Evolutionary conservation across 768 basidiomycete species (phyloP).

Genomic region (Guyanaporus albipodus): DNA sequence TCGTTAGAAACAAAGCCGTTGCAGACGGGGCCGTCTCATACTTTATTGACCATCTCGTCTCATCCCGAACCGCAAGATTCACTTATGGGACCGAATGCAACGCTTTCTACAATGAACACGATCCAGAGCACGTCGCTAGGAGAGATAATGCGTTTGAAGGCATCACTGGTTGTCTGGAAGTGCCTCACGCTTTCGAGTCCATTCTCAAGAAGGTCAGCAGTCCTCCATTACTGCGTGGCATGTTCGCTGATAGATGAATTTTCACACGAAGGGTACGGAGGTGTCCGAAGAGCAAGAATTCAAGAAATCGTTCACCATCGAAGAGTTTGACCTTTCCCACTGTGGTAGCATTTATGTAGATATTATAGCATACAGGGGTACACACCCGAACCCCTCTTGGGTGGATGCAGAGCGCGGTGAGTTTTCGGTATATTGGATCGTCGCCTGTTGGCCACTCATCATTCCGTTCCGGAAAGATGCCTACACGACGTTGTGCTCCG

Average conservation of each 20-base stretch:
- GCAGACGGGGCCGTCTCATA: constrained; percentile 15
- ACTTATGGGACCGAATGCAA: constrained; percentile 15
- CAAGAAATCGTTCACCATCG: constrained; percentile 11
- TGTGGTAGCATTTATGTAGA: constrained; percentile 15
- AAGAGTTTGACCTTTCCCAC: constrained; percentile 13
- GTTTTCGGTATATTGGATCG: neutral
- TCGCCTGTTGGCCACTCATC: neutral
- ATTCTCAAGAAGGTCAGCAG: constrained; percentile 7
- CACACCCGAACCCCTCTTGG: constrained; percentile 1
- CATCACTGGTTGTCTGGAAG: constrained; percentile 5
- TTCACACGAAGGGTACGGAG: constrained; percentile 3
- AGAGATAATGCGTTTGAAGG: constrained; percentile 7
- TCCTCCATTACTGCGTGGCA: neutral
- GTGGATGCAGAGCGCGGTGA: constrained; percentile 8
- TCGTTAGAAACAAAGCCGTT: constrained; percentile 11
- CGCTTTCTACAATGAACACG: constrained; percentile 7
- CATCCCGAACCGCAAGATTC: constrained; percentile 9
- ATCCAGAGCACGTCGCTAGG: constrained; percentile 7
- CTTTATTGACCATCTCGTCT: constrained; percentile 10
- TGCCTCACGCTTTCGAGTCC: constrained; percentile 9
- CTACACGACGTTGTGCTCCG: constrained; percentile 10
- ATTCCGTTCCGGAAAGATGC: neutral
- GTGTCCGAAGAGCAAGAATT: constrained; percentile 15
- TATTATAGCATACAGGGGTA: constrained; percentile 14
- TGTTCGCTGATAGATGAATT: neutral